These are phyloP conservation scores for Moniliella sp. DNA, from an alignment of 1,284 basidiomycete species.

Conservation along the genomic window DNA sequence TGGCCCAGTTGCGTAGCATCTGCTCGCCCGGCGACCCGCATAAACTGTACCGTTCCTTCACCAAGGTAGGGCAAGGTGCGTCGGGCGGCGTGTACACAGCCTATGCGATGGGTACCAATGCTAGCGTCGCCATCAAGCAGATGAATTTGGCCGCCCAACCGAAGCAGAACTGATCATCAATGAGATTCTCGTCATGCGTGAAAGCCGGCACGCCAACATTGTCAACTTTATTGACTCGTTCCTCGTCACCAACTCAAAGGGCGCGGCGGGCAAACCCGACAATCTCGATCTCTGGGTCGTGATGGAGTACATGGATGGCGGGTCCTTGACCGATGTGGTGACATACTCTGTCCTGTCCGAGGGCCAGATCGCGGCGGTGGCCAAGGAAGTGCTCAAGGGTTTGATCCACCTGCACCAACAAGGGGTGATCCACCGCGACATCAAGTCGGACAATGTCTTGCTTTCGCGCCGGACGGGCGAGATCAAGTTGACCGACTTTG, in stretches of 20 bases:
- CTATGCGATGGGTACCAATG: slow-evolving; percentile 77
- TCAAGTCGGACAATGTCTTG: slow-evolving; percentile 91
- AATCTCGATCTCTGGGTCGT: slow-evolving; percentile 98
- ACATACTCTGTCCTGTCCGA: slow-evolving; percentile 85
- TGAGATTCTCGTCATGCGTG: slow-evolving; percentile 95
- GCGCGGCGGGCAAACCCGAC: too few species aligned
- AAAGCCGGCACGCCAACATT: slow-evolving; percentile 82
- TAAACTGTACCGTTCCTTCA: slow-evolving; percentile 65
- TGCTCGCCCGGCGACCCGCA: slow-evolving; percentile 95
- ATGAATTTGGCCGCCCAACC: slow-evolving; percentile 99
- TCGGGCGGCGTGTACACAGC: slow-evolving; percentile 95
- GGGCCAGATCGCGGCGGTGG: slow-evolving; percentile 79
- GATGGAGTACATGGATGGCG: slow-evolving; percentile 99
- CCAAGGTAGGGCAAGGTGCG: slow-evolving; percentile 94
- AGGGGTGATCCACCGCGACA: slow-evolving; percentile 82
- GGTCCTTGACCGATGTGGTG: slow-evolving; percentile 72
- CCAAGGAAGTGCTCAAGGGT: slow-evolving; percentile 68
- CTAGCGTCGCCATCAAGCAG: slow-evolving; percentile 94
- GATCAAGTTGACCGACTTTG: slow-evolving; percentile 96
- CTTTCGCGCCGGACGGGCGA: slow-evolving; percentile 77
- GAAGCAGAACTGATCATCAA: slow-evolving; percentile 99
- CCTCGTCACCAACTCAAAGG: too few species aligned
- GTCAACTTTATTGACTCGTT: slow-evolving; percentile 99
- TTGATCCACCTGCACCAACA: slow-evolving; percentile 77
- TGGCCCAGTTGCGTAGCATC: slow-evolving; percentile 70